Evolutionary conservation across 441 rosid species (phyloP).

Genomic region (Corymbia citriodora): DNA sequence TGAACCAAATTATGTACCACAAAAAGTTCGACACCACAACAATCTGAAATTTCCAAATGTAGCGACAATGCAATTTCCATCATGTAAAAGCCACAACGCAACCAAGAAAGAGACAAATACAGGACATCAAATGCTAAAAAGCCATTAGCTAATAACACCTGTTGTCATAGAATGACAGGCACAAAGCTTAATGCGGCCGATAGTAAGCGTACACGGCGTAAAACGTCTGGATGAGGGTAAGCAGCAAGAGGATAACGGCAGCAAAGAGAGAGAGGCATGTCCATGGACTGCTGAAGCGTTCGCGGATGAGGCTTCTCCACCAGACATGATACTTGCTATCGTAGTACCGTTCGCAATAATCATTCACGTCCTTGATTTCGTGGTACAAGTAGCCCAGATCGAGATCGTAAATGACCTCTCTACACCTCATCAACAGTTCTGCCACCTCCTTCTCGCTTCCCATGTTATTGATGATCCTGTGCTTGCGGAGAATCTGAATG

Average conservation of each 20-base stretch:
- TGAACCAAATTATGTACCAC: neutral
- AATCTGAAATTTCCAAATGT: neutral
- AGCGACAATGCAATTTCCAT: neutral
- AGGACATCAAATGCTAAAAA: neutral
- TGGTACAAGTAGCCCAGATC: neutral
- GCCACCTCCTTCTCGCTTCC: neutral
- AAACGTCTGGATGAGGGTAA: neutral
- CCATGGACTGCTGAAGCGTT: constrained; percentile 12
- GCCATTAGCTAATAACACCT: neutral
- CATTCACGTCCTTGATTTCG: constrained; percentile 1
- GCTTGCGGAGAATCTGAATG: neutral
- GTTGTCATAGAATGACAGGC: neutral
- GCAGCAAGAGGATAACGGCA: constrained; percentile 2
- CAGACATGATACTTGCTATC: neutral
- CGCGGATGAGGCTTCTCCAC: constrained; percentile 3
- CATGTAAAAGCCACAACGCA: neutral
- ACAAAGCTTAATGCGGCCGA: neutral
- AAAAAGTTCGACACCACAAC: neutral
- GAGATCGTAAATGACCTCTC: neutral
- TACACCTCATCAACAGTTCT: neutral
- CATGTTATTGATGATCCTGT: neutral
- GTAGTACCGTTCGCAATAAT: neutral
- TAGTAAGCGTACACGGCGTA: constrained; percentile 6
- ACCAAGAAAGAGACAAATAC: neutral
- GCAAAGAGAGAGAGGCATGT: constrained; percentile 6